Evolutionary conservation across 1,284 basidiomycete species (phyloP).

Genomic region (Earliella scabrosa): DNA sequence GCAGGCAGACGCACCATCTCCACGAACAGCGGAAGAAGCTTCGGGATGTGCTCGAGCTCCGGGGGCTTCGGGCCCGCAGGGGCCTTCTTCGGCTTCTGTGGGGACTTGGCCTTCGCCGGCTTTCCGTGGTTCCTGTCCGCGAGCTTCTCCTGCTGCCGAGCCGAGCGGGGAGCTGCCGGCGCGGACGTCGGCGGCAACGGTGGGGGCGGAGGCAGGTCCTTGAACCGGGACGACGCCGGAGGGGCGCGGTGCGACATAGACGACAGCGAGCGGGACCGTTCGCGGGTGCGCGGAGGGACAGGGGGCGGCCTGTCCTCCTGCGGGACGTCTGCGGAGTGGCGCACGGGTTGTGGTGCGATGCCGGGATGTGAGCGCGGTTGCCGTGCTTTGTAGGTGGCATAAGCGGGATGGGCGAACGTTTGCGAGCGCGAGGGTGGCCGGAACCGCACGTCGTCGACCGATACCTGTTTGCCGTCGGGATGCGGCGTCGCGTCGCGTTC

Average conservation of each 20-base stretch:
- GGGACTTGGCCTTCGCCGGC: slow-evolving; percentile 1
- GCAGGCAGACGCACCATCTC: slow-evolving; percentile 73
- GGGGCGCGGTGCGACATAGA: neutral
- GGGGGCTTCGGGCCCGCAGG: slow-evolving; percentile 68
- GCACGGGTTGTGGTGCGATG: neutral
- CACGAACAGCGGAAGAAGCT: slow-evolving; percentile 83
- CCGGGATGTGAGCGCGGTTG: slow-evolving; percentile 1
- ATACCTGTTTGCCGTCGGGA: slow-evolving; percentile 8
- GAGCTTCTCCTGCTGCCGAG: slow-evolving; percentile 12
- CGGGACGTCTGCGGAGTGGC: slow-evolving; percentile 3
- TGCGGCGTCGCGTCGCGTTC: slow-evolving; percentile 32
- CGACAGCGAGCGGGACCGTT: slow-evolving; percentile 9
- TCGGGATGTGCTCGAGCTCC: slow-evolving; percentile 75
- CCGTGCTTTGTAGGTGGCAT: neutral
- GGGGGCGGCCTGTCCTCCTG: slow-evolving; percentile 12
- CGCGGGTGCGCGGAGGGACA: slow-evolving; percentile 6
- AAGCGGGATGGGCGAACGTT: slow-evolving; percentile 32
- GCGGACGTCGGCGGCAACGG: slow-evolving; percentile 7
- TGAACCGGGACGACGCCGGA: slow-evolving; percentile 13
- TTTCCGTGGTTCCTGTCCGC: slow-evolving; percentile 1
- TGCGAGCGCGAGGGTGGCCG: slow-evolving; percentile 26
- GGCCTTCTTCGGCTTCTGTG: slow-evolving; percentile 34
- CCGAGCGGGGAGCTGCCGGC: neutral
- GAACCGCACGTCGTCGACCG: neutral
- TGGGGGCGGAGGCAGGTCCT: slow-evolving; percentile 11